Evolutionary conservation across 371 early-diverging fungal genomes (phyloP).

Genomic region (Sporodiniella umbellata): DNA sequence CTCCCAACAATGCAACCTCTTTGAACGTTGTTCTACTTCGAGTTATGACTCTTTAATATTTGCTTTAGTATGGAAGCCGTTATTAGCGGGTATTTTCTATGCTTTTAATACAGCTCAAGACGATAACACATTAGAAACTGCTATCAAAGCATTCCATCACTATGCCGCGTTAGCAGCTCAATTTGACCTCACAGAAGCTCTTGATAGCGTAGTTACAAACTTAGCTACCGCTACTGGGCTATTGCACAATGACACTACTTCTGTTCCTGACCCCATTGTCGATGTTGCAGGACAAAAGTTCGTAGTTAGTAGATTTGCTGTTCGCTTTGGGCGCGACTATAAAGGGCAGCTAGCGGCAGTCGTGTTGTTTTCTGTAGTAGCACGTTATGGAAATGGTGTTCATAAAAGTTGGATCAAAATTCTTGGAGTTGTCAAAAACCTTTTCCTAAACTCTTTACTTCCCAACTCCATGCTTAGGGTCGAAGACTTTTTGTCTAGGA

Average conservation of each 20-base stretch:
- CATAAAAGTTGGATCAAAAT: slow-evolving; percentile 74
- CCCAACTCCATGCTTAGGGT: slow-evolving; percentile 64
- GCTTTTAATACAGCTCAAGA: slow-evolving; percentile 84
- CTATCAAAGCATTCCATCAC: slow-evolving; percentile 76
- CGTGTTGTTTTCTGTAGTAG: slow-evolving; percentile 74
- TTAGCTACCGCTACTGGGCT: slow-evolving; percentile 76
- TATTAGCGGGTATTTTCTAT: slow-evolving; percentile 68
- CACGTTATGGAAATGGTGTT: slow-evolving; percentile 70
- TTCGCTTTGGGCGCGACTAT: slow-evolving; percentile 87
- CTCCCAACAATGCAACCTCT: slow-evolving; percentile 44
- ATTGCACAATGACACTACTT: slow-evolving; percentile 48
- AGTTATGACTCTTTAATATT: slow-evolving; percentile 69
- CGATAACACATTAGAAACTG: slow-evolving; percentile 73
- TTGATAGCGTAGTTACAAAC: slow-evolving; percentile 76
- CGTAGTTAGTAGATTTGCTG: slow-evolving; percentile 64
- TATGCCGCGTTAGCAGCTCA: slow-evolving; percentile 74
- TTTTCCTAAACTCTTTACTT: slow-evolving; percentile 72
- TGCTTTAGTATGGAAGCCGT: slow-evolving; percentile 54
- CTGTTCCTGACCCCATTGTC: slow-evolving; percentile 55
- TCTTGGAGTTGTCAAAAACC: slow-evolving; percentile 69
- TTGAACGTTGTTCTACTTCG: slow-evolving; percentile 48
- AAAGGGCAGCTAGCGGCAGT: slow-evolving; percentile 88
- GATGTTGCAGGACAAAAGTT: slow-evolving; percentile 61
- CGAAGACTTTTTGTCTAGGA: slow-evolving; percentile 73
- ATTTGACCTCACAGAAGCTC: slow-evolving; percentile 68